phyloP scores from a whole-genome alignment of 768 basidiomycete genomes.

The Paxillus ammoniavirescens region DNA sequence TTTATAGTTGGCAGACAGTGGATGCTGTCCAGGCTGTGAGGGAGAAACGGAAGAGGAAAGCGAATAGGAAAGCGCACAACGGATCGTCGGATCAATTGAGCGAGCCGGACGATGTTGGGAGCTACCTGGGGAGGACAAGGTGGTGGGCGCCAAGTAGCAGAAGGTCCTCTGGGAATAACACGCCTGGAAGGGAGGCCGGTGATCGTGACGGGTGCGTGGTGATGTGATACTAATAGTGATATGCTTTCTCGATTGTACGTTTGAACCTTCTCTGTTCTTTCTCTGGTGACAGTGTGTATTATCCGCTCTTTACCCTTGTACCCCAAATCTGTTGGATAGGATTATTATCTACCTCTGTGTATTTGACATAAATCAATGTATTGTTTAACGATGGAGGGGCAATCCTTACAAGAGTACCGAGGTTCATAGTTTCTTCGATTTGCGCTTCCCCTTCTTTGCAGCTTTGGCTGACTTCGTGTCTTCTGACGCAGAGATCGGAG shows the following conservation, averaged over 20 bases:
- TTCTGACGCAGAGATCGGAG: constrained; percentile 21
- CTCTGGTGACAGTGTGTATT: constrained; percentile 12
- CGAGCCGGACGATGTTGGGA: constrained; percentile 29
- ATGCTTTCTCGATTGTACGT: constrained; percentile 26
- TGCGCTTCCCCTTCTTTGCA: constrained; percentile 36
- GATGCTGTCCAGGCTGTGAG: constrained; percentile 68
- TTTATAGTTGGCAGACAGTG: constrained; percentile 84
- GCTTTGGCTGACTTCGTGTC: constrained; percentile 23
- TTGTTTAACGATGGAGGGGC: background rate
- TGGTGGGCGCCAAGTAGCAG: constrained; percentile 48
- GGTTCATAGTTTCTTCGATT: constrained; percentile 24
- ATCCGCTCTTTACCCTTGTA: constrained; percentile 14
- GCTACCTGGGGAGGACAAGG: constrained; percentile 16
- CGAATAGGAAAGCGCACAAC: constrained; percentile 42
- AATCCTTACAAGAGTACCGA: constrained; percentile 11
- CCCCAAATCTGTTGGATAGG: constrained; percentile 9
- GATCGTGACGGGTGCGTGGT: constrained; percentile 64
- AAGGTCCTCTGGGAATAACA: constrained; percentile 46
- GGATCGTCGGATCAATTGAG: constrained; percentile 33
- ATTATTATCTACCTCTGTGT: constrained; percentile 13
- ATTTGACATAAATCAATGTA: constrained; percentile 15
- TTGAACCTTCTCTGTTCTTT: constrained; percentile 19
- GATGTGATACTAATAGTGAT: constrained; percentile 46
- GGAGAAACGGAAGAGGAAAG: constrained; percentile 62
- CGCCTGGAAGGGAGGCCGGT: constrained; percentile 42